Evolutionary conservation across 768 basidiomycete genomes (phyloP).

Genomic region (Boletus rex-veris): DNA sequence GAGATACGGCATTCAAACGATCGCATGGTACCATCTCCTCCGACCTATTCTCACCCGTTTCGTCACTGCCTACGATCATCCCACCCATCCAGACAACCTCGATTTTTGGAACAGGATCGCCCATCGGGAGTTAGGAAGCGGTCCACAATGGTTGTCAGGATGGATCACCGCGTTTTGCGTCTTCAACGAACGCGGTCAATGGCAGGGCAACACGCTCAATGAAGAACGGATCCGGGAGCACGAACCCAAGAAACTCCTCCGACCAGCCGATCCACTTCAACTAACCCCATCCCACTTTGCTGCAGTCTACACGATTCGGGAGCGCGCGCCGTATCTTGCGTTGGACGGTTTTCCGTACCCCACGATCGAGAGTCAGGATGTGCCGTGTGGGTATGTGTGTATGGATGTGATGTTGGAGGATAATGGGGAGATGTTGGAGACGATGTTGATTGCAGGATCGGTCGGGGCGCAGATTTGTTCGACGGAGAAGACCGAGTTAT

Average conservation of each 20-base stretch:
- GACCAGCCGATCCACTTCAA: constrained; percentile 26
- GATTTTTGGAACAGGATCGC: constrained; percentile 40
- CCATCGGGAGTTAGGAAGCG: constrained; percentile 26
- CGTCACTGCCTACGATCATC: constrained; percentile 35
- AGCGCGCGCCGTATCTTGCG: constrained; percentile 17
- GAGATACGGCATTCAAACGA: constrained; percentile 34
- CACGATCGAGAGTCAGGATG: constrained; percentile 23
- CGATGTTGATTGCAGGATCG: constrained; percentile 30
- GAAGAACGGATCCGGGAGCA: constrained; percentile 27
- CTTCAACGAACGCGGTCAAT: constrained; percentile 30
- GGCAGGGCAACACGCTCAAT: constrained; percentile 31
- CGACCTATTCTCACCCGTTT: constrained; percentile 38
- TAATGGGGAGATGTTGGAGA: constrained; percentile 23
- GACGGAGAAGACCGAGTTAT: constrained; percentile 28
- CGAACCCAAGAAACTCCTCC: constrained; percentile 32
- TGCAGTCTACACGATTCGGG: constrained; percentile 24
- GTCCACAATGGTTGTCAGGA: constrained; percentile 33
- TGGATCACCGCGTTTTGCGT: constrained; percentile 41
- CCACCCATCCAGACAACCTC: constrained; percentile 26
- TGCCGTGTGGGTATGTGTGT: constrained; percentile 30
- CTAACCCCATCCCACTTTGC: constrained; percentile 26
- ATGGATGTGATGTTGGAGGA: constrained; percentile 30
- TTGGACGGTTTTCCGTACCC: constrained; percentile 31
- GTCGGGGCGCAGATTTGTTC: constrained; percentile 30
- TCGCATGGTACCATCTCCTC: constrained; percentile 40